phyloP scores from a whole-genome alignment of 495 filamentous ascomycete genomes.

The Xanthoparmelia taractica region DNA sequence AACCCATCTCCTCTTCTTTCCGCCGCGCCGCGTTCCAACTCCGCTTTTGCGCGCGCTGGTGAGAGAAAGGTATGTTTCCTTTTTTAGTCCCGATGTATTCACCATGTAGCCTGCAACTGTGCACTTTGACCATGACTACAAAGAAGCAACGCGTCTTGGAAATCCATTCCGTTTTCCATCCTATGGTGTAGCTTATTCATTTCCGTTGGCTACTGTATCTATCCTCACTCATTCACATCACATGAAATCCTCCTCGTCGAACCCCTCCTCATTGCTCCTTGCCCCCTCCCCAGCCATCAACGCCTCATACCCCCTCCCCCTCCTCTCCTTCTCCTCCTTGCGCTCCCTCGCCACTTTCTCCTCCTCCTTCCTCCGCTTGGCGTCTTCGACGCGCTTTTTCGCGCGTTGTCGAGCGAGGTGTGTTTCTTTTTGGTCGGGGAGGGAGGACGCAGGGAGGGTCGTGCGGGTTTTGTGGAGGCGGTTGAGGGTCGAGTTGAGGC shows the following conservation, averaged over 20 bases:
- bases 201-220: too few relatives aligned
- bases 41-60: constrained; percentile 61
- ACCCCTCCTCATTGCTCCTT: constrained; percentile 44
- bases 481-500: constrained; percentile 88
- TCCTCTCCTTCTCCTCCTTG: constrained; percentile 83
- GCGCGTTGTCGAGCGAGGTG: constrained; percentile 57
- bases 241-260: constrained; percentile 49
- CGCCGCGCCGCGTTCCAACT: constrained; percentile 60
- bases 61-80: constrained; percentile 63
- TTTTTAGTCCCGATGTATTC: too few relatives aligned
- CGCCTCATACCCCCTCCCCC: constrained; percentile 92
- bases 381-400: constrained; percentile 57
- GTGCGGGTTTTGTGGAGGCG: constrained; percentile 91
- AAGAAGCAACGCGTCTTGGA: too few relatives aligned
- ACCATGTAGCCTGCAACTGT: too few relatives aligned
- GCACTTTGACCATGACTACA: too few relatives aligned
- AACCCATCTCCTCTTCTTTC: constrained; percentile 70
- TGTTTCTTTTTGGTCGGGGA: constrained; percentile 73
- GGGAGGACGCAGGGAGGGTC: constrained; percentile 69
- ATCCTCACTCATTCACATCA: constrained; percentile 27
- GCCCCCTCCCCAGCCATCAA: constrained; percentile 36
- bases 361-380: constrained; percentile 74
- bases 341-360: constrained; percentile 67
- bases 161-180: too few relatives aligned
- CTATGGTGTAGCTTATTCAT: too few relatives aligned